phyloP scores from a whole-genome alignment of 441 rosid genomes.

The Gossypium davidsonii region DNA sequence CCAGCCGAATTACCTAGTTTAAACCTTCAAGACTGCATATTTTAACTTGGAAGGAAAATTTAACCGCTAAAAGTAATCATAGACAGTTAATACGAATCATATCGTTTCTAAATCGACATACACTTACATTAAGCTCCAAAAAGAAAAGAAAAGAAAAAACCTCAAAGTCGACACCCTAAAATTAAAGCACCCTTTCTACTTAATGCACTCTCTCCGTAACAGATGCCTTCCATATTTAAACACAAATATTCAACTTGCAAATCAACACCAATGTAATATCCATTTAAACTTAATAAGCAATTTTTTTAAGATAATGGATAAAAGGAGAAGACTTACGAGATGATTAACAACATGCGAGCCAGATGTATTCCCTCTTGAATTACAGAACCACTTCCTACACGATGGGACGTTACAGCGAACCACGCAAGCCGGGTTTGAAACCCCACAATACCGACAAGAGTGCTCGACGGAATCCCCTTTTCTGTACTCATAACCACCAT shows the following conservation, averaged over 20 bases:
- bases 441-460: constrained; percentile 93
- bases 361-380: constrained; percentile 95
- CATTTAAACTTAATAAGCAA: background rate
- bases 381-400: constrained; percentile 98
- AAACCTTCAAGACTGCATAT: background rate
- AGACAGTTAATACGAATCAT: background rate
- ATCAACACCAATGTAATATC: background rate
- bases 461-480: constrained; percentile 84
- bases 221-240: background rate
- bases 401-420: constrained; percentile 96
- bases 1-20: background rate
- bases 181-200: background rate
- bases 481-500: constrained; percentile 61
- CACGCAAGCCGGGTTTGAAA: constrained; percentile 94
- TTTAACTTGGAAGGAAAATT: background rate
- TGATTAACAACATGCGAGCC: constrained; percentile 98
- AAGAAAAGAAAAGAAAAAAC: background rate
- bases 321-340: constrained; percentile 50
- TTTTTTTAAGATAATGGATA: background rate
- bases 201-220: background rate
- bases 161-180: background rate
- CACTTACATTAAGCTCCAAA: background rate
- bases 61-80: background rate
- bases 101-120: background rate
- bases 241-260: background rate